A percentile compares a stretch with the other conserved stretches of the same genome.
Conservation (phyloP, 768 basidiomycete genomes). For the Phallus indusiatus region DNA sequence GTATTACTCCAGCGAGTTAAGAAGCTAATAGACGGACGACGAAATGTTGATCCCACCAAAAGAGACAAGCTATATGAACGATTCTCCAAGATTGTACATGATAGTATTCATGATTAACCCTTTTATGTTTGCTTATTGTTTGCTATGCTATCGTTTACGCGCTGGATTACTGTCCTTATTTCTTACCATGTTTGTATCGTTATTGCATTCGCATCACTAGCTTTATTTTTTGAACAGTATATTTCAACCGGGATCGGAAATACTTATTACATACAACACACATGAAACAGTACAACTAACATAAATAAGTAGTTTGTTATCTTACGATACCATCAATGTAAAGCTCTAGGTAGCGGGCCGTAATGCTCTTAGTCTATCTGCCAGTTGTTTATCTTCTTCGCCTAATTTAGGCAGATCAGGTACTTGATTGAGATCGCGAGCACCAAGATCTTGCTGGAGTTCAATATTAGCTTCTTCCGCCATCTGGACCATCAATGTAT, state of each 20-base stretch:
- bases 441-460: slow-evolving; percentile 79
- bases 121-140: no score
- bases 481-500: slow-evolving; percentile 81
- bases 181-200: no score
- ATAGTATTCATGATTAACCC: slow-evolving; percentile 1
- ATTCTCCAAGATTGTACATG: slow-evolving; percentile 4
- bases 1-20: slow-evolving; percentile 6
- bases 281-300: no score
- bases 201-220: no score
- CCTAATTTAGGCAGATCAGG: slow-evolving; percentile 46
- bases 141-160: no score
- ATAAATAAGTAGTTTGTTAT: background rate
- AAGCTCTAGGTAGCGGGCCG: slow-evolving; percentile 60
- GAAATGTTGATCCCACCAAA: background rate
- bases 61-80: slow-evolving; percentile 2
- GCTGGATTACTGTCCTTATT: no score
- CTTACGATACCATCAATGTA: no score
- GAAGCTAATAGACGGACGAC: slow-evolving; percentile 5
- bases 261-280: no score
- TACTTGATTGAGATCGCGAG: slow-evolving; percentile 47
- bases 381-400: slow-evolving; percentile 76
- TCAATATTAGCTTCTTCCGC: slow-evolving; percentile 98
- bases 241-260: no score
- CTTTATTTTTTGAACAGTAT: no score
- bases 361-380: slow-evolving; percentile 80